Evolutionary conservation across 1,284 basidiomycete species (phyloP), one percentile per base, ranked within the genome.

Genomic region (Trichosporon sp.): DNA sequence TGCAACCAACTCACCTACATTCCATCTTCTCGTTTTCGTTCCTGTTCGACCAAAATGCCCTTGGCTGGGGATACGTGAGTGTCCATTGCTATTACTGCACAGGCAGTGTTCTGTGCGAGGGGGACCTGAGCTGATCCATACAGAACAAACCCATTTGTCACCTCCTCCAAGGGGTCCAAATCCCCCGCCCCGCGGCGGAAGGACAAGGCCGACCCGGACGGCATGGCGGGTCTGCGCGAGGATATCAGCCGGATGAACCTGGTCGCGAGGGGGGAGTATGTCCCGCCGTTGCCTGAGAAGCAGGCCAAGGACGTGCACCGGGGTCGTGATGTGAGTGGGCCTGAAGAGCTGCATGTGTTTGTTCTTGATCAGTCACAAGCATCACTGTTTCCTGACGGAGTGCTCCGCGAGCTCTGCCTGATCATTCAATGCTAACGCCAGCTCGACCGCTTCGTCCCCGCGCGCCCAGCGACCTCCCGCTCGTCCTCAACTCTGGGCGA

Each of bases 391-490:
- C n/a, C n/a, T n/a, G n/a, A n/a, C n/a, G n/a, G n/a, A n/a, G n/a
- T n/a, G n/a, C n/a, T n/a, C n/a, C n/a, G n/a, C n/a, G n/a, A n/a
- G n/a, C n/a, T n/a, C 13, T 25, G 19, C 16, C 11, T 21, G 21
- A 27, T 19, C 32, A 10, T 23, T 16, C 21, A 37, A 5, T 31
- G n/a, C 58, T 60, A 14, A 63, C 40, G 14, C 34, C 57, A 80
- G 74, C 72, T 79, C 25, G 79, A 81, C 63, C 73, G 79, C 25
- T 81, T 81, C 59, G 78, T 81, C 5, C 79, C 79, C 5, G 76
- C 77, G 16, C 71, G 79, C 31, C 70, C 74, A 7, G 49, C 68
- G 1, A 75, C 75, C 0, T 68, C 67, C 49, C 70, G 74, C 56
- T 72, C 69, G 2, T 70, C 70, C 13, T 67, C 70, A 2, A 73